Base-by-base conservation (phyloP, 2,329 filamentous ascomycete species). In the Fusarium abutilonis region DNA sequence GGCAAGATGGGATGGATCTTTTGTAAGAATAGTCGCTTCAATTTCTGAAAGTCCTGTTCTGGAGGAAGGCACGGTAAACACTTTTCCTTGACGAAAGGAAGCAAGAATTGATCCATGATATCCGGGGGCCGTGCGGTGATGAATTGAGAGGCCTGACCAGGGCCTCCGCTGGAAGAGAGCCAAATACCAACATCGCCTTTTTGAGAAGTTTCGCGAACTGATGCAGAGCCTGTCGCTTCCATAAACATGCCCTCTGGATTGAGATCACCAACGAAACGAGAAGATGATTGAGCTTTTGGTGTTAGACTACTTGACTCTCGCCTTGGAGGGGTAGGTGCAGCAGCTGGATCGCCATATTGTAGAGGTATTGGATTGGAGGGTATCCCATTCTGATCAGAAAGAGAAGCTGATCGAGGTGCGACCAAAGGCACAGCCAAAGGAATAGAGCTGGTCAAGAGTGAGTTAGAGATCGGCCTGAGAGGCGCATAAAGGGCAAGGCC, bases 181-280 rank as follows among this genome's bases (percentile, higher is more conserved):
- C 83, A 87, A 15, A 86, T 80, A 7, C 85, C 85, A 1, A 86
- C 78, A 36, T 84, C 83, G 43, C 82, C 82, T 29, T 80, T 80
- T 43, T 81, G 77, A 0, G 82, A 80, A 1, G 72, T 70, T 10
- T 73, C 72, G 5, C 72, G 69, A 17, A 72, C 50, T 0, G 73
- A 73, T 7, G 68, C 68, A 4, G 75, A 73, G 4, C 74, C 74
- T 3, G 82, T 82, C 2, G 82, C 83, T 63, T 86, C 82, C 64
- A 85, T 77, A 52, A 88, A 84, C 70, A 87, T 82, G 55, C 82
- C 82, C 69, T 87, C 85, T 2, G 85, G 85, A 62, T 85, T 87
- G 26, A 86, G 67, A 65, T 87, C 84, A 15, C 84, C 83, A 34
- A 87, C 80, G 51, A 86, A 87, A 7, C 84, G 81, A 1, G 76